Evolutionary conservation across 176 grass and related monocot species (phyloP).

Genomic region (Poa pratensis): DNA sequence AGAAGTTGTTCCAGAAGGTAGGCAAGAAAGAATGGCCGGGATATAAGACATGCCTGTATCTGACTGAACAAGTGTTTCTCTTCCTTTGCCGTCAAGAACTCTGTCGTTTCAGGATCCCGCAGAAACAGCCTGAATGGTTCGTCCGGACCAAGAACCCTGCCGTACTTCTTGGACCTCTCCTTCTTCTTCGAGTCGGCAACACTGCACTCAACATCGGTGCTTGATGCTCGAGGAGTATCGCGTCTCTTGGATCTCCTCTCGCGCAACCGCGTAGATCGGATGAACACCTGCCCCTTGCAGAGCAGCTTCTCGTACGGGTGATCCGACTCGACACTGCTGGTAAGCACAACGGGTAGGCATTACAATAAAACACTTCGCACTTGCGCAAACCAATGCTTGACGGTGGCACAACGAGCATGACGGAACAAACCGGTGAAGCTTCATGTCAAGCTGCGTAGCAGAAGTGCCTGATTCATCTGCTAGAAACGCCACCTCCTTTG

Average conservation of each 20-base stretch:
- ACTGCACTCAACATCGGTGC: conserved; percentile 19
- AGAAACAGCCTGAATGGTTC: conserved; percentile 69
- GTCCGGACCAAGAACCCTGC: conserved; percentile 52
- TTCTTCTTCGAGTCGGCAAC: conserved; percentile 29
- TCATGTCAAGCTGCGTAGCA: no score
- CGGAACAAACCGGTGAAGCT: no score
- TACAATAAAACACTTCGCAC: no score
- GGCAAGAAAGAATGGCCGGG: not conserved
- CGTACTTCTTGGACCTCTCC: conserved; percentile 53
- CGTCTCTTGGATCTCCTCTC: conserved; percentile 67
- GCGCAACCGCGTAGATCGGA: conserved; percentile 56
- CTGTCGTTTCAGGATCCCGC: conserved; percentile 61
- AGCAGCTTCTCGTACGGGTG: not conserved
- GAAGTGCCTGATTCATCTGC: conserved; percentile 32
- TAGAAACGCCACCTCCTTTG: conserved; percentile 27
- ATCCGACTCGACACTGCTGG: conserved; percentile 20
- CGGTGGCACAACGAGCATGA: no score
- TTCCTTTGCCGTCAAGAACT: conserved; percentile 66
- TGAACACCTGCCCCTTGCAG: conserved; percentile 46
- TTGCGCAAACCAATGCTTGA: no score
- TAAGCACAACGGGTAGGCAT: no score
- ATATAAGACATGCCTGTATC: conserved; percentile 62
- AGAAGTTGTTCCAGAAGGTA: not conserved
- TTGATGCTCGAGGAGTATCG: conserved; percentile 27
- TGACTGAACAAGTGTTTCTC: conserved; percentile 65